Base-by-base conservation (phyloP, 2,329 filamentous ascomycete genomes). In the Fusarium sp. region DNA sequence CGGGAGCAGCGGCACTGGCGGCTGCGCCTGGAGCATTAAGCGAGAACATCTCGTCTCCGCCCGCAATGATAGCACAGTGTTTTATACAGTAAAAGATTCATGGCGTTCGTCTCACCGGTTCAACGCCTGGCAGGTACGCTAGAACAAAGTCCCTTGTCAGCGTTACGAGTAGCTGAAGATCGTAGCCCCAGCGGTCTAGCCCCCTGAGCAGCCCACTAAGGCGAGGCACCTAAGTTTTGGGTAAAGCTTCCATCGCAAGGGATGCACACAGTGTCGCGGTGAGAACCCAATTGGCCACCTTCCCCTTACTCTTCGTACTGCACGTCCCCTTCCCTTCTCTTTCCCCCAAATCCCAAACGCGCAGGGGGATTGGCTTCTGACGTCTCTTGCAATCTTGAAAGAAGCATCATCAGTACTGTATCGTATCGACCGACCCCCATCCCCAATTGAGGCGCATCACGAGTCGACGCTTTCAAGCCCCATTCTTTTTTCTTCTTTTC, bases 401-500 rank as follows among this genome's bases (percentile, higher is more conserved):
- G 55, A 66, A 66, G 63, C 63, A 66, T 61, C 63, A 66, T 66
- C 63, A 56, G 48, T 30, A 55, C 14, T 20, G 34, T 37, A 37
- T 37, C 34, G 34, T 37, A 37, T 37, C 34, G 34, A 37, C 34
- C 34, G 34, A 37, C 34, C 34, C 34, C 34, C 34, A 44, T 34
- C n/a, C 22, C 30, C 18, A 57, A 53, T 60, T 27, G 34, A 57
- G 32, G 11, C 22, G 18, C 52, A 51, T 67, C 52, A 44, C 32
- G 49, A 57, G 45, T 32, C 34, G 56, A 42, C 63, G 24, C 57
- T 41, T 51, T 41, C 42, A n/a, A 56, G 51, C 37, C 55, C 46
- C 52, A 41, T 46, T 52, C 37, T 37, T 40, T 37, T 37, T 40
- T 45, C 49, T 27, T 57, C 11, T 40, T 49, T 25, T 47, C n/a